A percentile compares a stretch with the other conserved stretches of the same genome.
Evolutionary conservation across 2,329 filamentous ascomycete species (phyloP).

Genomic region (Bertia moriformis): DNA sequence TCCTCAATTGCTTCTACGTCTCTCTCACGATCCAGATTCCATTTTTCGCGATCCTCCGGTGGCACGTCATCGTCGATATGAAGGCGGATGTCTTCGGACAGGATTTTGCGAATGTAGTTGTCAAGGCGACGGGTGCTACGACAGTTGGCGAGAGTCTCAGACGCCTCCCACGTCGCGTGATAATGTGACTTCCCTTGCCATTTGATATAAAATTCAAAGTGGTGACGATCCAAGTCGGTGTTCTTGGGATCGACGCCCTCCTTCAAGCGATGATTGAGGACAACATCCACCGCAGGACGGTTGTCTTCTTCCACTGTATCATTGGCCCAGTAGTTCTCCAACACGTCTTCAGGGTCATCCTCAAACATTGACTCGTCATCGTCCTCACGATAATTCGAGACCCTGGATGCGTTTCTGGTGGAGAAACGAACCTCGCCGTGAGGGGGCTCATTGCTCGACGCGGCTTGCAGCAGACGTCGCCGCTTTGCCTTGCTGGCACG

Average conservation of each 20-base stretch:
- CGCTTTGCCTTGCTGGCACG: slow-evolving; percentile 63
- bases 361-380: slow-evolving; percentile 28
- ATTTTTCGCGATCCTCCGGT: slow-evolving; percentile 80
- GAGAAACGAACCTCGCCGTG: slow-evolving; percentile 76
- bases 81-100: slow-evolving; percentile 67
- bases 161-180: slow-evolving; percentile 88
- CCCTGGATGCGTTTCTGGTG: slow-evolving; percentile 60
- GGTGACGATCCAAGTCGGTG: slow-evolving; percentile 45
- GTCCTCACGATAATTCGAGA: slow-evolving; percentile 48
- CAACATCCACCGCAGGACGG: slow-evolving; percentile 69
- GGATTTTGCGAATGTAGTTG: slow-evolving; percentile 80
- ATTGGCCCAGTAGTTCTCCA: slow-evolving; percentile 34
- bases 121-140: slow-evolving; percentile 80
- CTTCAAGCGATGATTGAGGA: slow-evolving; percentile 72
- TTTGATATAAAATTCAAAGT: slow-evolving; percentile 88
- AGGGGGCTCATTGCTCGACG: slow-evolving; percentile 44
- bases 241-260: slow-evolving; percentile 43
- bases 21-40: slow-evolving; percentile 85
- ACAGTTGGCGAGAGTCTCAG: slow-evolving; percentile 54
- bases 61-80: slow-evolving; percentile 56
- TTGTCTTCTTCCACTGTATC: slow-evolving; percentile 60
- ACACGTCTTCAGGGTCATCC: slow-evolving; percentile 26
- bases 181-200: slow-evolving; percentile 94
- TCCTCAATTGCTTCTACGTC: slow-evolving; percentile 79
- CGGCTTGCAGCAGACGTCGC: slow-evolving; percentile 54